Evolutionary conservation across 2,329 filamentous ascomycete species (phyloP), one percentile per base, ranked within the genome.

Genomic region (Fusarium sp.): DNA sequence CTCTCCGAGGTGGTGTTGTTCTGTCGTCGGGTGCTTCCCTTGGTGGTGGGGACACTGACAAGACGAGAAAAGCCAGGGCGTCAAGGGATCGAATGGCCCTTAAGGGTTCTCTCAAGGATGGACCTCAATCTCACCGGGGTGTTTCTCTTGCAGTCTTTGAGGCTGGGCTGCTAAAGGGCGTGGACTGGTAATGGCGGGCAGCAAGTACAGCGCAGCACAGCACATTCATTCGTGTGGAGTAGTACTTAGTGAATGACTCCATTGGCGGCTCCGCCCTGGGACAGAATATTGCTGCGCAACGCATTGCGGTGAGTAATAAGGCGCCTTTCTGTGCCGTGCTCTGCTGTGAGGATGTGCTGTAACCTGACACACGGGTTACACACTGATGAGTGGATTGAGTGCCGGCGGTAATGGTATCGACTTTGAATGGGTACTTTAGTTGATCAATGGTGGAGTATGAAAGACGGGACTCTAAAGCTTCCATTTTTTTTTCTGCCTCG

Each of bases 231-330:
- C 11, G 48, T 71, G 69, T 72, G 70, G 69, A 73, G 66, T 56
- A 57, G 39, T 16, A 32, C 35, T 4, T 8, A n/a, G 5, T 39
- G 9, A 20, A 64, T 43, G 60, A 71, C 62, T 67, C 64, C 65
- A 64, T 70, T 48, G 16, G 27, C 61, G 71, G 65, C 69, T 69
- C 69, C 69, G 71, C 69, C 61, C 23, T 35, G 8, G 27, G 27
- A 34, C 50, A 64, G 50, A 59, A 48, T 52, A 41, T 39, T 43
- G 61, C 39, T 25, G 60, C 41, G 65, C 60, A 50, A 41, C 50
- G 65, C 41, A 52, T 67, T 75, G 72, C 72, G 72, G 72, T 74
- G 72, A 75, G 68, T 62, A 73, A 64, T 43, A 59, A 72, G 62
- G 39, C 45, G 35, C 35, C 35, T 16, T 37, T 16, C 35, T 37